Base-by-base conservation (phyloP, 805 yeast genomes). In the Saturnispora kantuleensis region DNA sequence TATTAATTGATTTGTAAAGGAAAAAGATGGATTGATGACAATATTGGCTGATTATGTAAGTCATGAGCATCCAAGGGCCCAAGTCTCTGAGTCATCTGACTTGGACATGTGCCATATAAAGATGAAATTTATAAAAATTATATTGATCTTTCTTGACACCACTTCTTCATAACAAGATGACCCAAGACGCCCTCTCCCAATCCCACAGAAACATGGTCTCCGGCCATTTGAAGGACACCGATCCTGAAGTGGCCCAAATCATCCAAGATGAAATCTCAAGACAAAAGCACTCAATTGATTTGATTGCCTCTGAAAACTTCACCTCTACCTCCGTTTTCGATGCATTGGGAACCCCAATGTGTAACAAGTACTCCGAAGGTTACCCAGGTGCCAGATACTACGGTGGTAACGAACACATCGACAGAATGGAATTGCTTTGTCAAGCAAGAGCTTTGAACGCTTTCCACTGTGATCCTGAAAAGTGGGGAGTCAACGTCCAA, bases 401-500 rank as follows among this genome's bases (percentile, higher is more conserved):
- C 64, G 98, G 98, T 66, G 98, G 98, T 65, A 90, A 90, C 63
- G 88, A 90, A 68, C 83, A 79, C 68, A 90, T 90, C 58, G 98
- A 90, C 69, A 74, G 79, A 70, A 87, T 86, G 58, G 98, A 90
- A 71, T 65, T 78, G 11, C 69, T 90, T 47, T 90, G 97, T 69
- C 96, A 88, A 68, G 74, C 79, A 56, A 76, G 98, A 66, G 98
- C 97, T 39, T 70, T 90, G 49, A 76, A 83, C 56, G 88, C 95
- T 10, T 90, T 87, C 66, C 67, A 70, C 47, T 67, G 89, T 51
- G 77, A 81, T 52, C 75, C 93, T 32, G 83, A 73, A 38, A 70
- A 81, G 62, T 90, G 98, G 98, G 98, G 98, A 39, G 97, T 90
- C 56, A 90, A 90, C 55, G 98, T 90, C 41, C 98, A 90, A 71